These are phyloP conservation scores for Umbelopsis sp. DNA, from an alignment of 371 early-diverging fungal genomes.

Conservation along the genomic window DNA sequence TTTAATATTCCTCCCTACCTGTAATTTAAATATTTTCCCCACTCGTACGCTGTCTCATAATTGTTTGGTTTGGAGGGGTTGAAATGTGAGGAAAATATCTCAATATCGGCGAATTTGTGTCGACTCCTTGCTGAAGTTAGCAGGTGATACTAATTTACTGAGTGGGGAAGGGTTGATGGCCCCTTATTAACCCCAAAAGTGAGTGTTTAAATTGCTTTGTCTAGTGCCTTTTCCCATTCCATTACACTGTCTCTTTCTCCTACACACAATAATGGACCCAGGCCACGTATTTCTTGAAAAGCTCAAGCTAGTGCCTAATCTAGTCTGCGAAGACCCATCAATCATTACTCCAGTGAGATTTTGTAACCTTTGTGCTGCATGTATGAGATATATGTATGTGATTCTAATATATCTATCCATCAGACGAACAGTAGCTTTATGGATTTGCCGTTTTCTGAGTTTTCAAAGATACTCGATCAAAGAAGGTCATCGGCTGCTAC, in stretches of 20 bases:
- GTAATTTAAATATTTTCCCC: no score
- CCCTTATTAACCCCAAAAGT: neutral
- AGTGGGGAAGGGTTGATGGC: no score
- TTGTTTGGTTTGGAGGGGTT: no score
- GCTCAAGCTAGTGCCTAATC: conserved; percentile 44
- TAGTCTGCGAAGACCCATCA: conserved; percentile 50
- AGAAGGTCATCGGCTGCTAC: conserved; percentile 21
- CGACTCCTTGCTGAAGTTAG: no score
- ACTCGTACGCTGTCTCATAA: no score
- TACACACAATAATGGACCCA: conserved; percentile 39
- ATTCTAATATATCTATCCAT: neutral
- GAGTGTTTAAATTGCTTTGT: neutral
- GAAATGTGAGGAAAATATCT: no score
- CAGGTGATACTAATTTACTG: no score
- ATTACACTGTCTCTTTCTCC: neutral
- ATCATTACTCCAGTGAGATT: conserved; percentile 36
- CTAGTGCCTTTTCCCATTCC: neutral
- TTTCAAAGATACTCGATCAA: conserved; percentile 31
- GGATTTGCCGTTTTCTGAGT: conserved; percentile 42
- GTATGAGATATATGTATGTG: neutral
- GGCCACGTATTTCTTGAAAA: conserved; percentile 43
- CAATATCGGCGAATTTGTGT: no score
- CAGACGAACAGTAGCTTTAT: conserved; percentile 32
- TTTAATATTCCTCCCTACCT: no score
- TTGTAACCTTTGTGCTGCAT: no score